Evolutionary conservation across 495 filamentous ascomycete genomes (phyloP).

Genomic region (Oidiodendron maius): DNA sequence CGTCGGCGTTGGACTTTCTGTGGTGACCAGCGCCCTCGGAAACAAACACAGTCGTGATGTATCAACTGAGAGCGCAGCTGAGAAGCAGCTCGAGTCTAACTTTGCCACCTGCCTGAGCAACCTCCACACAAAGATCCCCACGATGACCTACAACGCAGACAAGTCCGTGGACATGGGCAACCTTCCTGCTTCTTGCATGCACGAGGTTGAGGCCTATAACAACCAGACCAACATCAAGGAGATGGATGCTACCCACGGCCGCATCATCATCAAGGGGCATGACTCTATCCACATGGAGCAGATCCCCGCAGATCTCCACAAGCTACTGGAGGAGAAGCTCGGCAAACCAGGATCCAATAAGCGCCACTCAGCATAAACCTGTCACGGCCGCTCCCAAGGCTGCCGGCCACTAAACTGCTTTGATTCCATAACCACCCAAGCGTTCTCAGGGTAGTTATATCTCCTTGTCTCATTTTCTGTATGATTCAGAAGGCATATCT

Average conservation of each 20-base stretch:
- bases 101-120: not conserved
- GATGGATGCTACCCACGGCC: not conserved
- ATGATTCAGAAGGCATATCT: not conserved
- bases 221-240: not conserved
- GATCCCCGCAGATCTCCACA: not conserved
- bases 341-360: not conserved
- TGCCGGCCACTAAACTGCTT: not conserved
- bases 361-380: too few species aligned
- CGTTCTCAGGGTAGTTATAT: too few species aligned
- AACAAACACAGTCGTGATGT: not conserved
- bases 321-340: not conserved
- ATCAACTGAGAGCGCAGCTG: not conserved
- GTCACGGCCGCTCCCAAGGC: too few species aligned
- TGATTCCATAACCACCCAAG: not conserved
- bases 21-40: not conserved
- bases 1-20: not conserved
- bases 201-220: not conserved
- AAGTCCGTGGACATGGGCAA: not conserved
- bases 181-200: not conserved
- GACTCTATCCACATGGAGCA: not conserved
- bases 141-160: not conserved
- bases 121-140: not conserved
- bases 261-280: not conserved
- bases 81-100: not conserved
- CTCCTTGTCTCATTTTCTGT: not conserved